phyloP scores from a whole-genome alignment of 164 flowering plant genomes.

The Amborella trichopoda region DNA sequence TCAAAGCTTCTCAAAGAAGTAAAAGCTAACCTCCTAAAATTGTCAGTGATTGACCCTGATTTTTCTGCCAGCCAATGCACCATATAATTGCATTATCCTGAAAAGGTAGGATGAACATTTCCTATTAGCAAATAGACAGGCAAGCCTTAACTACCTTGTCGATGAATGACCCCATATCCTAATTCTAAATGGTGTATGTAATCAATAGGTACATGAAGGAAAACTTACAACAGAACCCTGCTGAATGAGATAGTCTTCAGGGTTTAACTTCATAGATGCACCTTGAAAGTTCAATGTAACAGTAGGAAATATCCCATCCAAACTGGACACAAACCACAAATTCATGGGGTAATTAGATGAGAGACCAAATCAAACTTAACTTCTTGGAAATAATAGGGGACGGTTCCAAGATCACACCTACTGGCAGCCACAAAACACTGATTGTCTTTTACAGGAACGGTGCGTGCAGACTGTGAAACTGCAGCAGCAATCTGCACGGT shows the following conservation, averaged over 20 bases:
- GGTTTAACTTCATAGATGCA: constrained; percentile 61
- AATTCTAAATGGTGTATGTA: not conserved
- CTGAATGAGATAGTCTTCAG: constrained; percentile 58
- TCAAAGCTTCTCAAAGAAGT: not conserved
- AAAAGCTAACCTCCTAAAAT: constrained; percentile 76
- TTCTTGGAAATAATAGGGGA: not conserved
- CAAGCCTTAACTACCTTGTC: not conserved
- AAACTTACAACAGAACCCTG: constrained; percentile 52
- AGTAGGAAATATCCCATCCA: constrained; percentile 51
- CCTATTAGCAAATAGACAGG: not conserved
- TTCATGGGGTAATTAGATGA: not conserved
- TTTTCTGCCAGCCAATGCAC: constrained; percentile 89
- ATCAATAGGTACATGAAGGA: not conserved
- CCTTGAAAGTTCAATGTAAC: constrained; percentile 77
- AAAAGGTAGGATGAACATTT: not conserved
- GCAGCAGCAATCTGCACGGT: constrained; percentile 36
- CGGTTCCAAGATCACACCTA: constrained; percentile 31
- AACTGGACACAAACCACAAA: constrained; percentile 23
- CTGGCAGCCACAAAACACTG: constrained; percentile 46
- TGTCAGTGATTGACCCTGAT: constrained; percentile 53
- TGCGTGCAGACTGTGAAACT: constrained; percentile 39
- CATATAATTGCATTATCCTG: constrained; percentile 67
- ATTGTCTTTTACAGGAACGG: constrained; percentile 41
- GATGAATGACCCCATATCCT: not conserved
- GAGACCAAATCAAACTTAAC: not conserved